Conservation (phyloP, 2,329 filamentous ascomycete species). For the Scedosporium apiospermum region DNA sequence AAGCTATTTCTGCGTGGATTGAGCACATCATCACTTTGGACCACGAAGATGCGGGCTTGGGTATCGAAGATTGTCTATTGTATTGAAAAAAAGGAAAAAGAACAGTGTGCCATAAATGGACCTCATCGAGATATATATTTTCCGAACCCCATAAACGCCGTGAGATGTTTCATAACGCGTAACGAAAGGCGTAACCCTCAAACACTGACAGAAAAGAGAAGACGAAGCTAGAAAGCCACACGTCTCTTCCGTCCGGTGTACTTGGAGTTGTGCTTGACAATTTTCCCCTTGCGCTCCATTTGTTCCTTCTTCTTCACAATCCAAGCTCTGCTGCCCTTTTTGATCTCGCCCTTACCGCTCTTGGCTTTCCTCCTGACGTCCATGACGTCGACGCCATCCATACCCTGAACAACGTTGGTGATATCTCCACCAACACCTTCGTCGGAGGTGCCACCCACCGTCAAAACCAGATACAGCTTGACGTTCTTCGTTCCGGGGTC, state of each 20-base stretch:
- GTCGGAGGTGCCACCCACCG: conserved; percentile 57
- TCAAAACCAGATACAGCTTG: conserved; percentile 93
- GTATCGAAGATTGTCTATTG: conserved; percentile 1
- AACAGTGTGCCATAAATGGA: not conserved
- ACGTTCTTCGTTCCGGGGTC: conserved; percentile 93
- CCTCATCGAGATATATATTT: not conserved
- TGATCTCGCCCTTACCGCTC: conserved; percentile 41
- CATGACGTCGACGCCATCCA: conserved; percentile 79
- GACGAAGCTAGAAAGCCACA: conserved; percentile 52
- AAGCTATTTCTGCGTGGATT: not conserved
- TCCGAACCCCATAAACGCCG: not conserved
- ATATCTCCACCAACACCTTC: conserved; percentile 62
- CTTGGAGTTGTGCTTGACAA: conserved; percentile 85
- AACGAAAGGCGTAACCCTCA: no score
- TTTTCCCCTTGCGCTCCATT: conserved; percentile 88
- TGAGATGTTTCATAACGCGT: not conserved
- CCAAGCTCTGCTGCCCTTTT: conserved; percentile 80
- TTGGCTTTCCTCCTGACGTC: conserved; percentile 50
- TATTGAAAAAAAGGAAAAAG: not conserved
- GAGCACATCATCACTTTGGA: not conserved
- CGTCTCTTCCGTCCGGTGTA: conserved; percentile 88
- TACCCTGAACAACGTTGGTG: conserved; percentile 76
- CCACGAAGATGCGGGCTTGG: not conserved
- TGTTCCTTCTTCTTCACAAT: conserved; percentile 83
- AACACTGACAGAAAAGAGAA: not conserved